Conservation (phyloP, 2,329 filamentous ascomycete genomes). For the Aplosporella prunicola region DNA sequence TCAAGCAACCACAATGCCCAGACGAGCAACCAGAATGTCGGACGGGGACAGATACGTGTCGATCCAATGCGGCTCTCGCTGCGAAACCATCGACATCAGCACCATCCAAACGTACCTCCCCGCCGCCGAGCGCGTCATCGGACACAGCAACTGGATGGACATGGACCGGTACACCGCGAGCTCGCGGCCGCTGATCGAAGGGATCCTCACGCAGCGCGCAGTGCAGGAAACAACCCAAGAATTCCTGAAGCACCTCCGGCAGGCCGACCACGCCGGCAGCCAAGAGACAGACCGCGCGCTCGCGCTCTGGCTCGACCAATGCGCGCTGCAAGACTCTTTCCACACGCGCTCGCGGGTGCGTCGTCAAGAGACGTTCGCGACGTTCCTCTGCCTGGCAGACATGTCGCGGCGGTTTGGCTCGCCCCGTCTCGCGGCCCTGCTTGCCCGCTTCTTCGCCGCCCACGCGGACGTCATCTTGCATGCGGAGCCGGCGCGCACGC, state of each 20-base stretch:
- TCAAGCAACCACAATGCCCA: too few relatives aligned
- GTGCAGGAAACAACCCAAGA: too few relatives aligned
- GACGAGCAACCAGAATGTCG: too few relatives aligned
- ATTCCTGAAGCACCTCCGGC: too few relatives aligned
- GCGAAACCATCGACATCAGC: slow-evolving; percentile 2
- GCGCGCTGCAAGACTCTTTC: not conserved
- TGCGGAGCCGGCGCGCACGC: not conserved
- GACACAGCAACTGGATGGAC: slow-evolving; percentile 3
- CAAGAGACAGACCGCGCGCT: not conserved
- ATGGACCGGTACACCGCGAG: slow-evolving; percentile 2
- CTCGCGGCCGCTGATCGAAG: too few relatives aligned
- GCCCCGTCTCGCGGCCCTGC: not conserved
- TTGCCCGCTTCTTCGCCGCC: slow-evolving; percentile 1
- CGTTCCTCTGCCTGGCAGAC: slow-evolving; percentile 6
- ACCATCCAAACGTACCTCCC: slow-evolving; percentile 5
- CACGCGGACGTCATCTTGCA: slow-evolving; percentile 1
- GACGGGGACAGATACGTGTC: too few relatives aligned
- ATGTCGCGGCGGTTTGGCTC: slow-evolving; percentile 4
- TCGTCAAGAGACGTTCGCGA: not conserved
- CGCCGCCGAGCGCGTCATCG: not conserved
- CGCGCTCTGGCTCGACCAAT: not conserved
- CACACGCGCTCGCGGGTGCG: not conserved
- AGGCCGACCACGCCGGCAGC: not conserved
- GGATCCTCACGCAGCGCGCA: too few relatives aligned
- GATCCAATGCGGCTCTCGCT: not conserved